A percentile compares a stretch with the other conserved stretches of the same genome.
phyloP scores from a whole-genome alignment of 73 alveolate species.

The Tetrahymena thermophila region DNA sequence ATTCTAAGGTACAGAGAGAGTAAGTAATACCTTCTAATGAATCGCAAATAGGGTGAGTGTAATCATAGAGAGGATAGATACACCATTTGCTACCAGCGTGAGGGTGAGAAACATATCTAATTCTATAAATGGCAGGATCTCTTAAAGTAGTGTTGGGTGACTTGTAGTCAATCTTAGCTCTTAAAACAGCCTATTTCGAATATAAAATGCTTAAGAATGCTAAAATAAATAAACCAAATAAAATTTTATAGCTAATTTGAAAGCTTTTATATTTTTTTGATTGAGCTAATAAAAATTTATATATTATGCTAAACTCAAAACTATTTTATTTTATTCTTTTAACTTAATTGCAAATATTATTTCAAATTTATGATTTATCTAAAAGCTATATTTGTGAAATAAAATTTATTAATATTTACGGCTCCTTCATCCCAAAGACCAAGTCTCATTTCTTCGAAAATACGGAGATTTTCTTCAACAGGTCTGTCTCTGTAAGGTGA shows the following conservation, averaged over 20 bases:
- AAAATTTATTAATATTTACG: neutral
- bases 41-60: constrained; percentile 94
- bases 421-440: constrained; percentile 91
- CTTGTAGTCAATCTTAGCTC: constrained; percentile 93
- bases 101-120: constrained; percentile 95
- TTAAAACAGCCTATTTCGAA: constrained; percentile 67
- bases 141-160: constrained; percentile 92
- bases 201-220: neutral
- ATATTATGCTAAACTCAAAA: too few relatives aligned
- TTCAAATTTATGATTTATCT: too few relatives aligned
- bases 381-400: neutral
- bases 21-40: constrained; percentile 95
- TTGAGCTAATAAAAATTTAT: too few relatives aligned
- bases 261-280: too few relatives aligned
- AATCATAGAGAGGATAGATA: constrained; percentile 96
- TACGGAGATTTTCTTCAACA: constrained; percentile 84
- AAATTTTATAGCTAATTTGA: too few relatives aligned
- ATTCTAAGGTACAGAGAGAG: constrained; percentile 96
- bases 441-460: constrained; percentile 90
- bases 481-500: constrained; percentile 93
- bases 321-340: too few relatives aligned
- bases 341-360: too few relatives aligned
- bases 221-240: neutral
- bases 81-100: constrained; percentile 98
- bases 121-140: constrained; percentile 97